phyloP scores from a whole-genome alignment of 148 eudicot genomes.

The Diospyros lotus region DNA sequence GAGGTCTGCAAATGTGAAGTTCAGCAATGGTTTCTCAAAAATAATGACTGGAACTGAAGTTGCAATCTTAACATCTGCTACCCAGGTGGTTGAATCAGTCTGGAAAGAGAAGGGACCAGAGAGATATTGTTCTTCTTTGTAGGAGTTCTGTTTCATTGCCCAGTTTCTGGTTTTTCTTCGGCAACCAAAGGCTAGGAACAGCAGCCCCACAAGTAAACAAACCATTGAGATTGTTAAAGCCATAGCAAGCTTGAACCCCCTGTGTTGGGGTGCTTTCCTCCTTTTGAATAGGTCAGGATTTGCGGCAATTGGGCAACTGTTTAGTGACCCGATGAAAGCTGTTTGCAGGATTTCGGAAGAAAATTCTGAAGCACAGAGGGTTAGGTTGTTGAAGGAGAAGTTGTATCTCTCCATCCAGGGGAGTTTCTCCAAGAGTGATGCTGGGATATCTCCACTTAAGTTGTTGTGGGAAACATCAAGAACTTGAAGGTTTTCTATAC shows the following conservation, averaged over 20 bases:
- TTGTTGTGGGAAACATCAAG: conserved; percentile 58
- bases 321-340: conserved; percentile 44
- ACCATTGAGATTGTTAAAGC: conserved; percentile 37
- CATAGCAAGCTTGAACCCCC: conserved; percentile 49
- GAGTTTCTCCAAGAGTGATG: conserved; percentile 27
- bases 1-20: conserved; percentile 59
- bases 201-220: conserved; percentile 40
- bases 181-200: conserved; percentile 46
- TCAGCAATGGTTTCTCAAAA: conserved; percentile 63
- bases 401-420: conserved; percentile 51
- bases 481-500: conserved; percentile 28
- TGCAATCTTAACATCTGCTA: conserved; percentile 61
- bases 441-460: conserved; percentile 47
- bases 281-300: conserved; percentile 41
- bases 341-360: conserved; percentile 29
- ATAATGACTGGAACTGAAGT: conserved; percentile 50
- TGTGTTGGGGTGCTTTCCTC: conserved; percentile 30
- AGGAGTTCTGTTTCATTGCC: conserved; percentile 41
- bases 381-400: conserved; percentile 57
- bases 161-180: conserved; percentile 46
- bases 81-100: conserved; percentile 69
- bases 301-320: conserved; percentile 61
- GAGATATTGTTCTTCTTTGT: conserved; percentile 38
- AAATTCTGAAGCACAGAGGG: conserved; percentile 36
- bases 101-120: conserved; percentile 67